Evolutionary conservation across 139 green algal species (phyloP).

Genomic region (Micromonas commoda): DNA sequence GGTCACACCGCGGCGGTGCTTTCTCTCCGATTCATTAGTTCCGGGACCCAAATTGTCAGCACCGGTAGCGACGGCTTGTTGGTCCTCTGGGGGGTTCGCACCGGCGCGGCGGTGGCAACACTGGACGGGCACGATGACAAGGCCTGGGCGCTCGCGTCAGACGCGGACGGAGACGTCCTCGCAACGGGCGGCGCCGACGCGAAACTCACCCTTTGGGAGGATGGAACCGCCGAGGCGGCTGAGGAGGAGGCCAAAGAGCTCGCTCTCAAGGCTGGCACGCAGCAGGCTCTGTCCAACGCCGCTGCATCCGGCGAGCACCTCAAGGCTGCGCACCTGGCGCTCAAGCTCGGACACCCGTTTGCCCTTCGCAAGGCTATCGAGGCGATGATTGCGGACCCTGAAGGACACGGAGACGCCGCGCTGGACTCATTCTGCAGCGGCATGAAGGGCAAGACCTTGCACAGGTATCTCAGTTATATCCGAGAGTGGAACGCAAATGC

Average conservation of each 20-base stretch:
- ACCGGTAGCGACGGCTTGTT: constrained; percentile 85
- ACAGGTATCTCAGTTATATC: constrained; percentile 40
- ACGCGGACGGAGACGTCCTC: constrained; percentile 36
- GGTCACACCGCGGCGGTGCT: constrained; percentile 84
- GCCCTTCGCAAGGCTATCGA: background rate
- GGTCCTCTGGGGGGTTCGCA: constrained; percentile 84
- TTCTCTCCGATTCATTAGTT: constrained; percentile 62
- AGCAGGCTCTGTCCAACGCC: constrained; percentile 50
- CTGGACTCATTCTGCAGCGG: constrained; percentile 8
- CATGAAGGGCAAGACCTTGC: constrained; percentile 26
- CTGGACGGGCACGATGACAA: constrained; percentile 93
- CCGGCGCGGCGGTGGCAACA: constrained; percentile 68
- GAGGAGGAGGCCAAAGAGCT: constrained; percentile 49
- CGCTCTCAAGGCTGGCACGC: constrained; percentile 23
- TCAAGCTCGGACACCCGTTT: background rate
- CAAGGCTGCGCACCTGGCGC: constrained; percentile 54
- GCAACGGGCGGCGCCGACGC: constrained; percentile 74
- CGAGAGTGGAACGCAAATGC: constrained; percentile 93
- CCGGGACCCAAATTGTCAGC: constrained; percentile 73
- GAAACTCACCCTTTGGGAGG: constrained; percentile 69
- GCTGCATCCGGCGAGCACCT: constrained; percentile 79
- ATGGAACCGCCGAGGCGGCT: constrained; percentile 62
- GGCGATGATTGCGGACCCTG: background rate
- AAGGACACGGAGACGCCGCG: constrained; percentile 11
- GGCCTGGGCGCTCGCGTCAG: constrained; percentile 61